Conservation (phyloP, 257 asterid species). For the Ophiorrhiza pumila region DNA sequence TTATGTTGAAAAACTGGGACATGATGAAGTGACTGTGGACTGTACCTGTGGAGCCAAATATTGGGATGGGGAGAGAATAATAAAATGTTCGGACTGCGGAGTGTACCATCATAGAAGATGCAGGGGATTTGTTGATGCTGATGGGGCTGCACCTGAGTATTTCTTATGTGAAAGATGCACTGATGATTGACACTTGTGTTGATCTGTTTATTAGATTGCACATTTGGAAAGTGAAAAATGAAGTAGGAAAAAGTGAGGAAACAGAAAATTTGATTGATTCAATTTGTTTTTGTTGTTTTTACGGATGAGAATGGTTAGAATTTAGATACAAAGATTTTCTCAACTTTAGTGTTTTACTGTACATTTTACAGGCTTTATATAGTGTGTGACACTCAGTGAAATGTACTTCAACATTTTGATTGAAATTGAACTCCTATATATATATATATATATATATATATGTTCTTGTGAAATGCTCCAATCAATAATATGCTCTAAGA, state of each 20-base stretch:
- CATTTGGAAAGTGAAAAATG: neutral
- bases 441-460: too few species aligned
- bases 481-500: too few species aligned
- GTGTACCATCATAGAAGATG: conserved; percentile 27
- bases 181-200: neutral
- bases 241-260: neutral
- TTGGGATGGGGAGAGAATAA: conserved; percentile 32
- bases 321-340: too few species aligned
- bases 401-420: too few species aligned
- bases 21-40: conserved; percentile 46
- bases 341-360: too few species aligned
- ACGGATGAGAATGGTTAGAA: too few species aligned
- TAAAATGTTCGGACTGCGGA: conserved; percentile 22
- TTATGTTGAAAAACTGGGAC: conserved; percentile 42
- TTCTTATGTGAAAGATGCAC: conserved; percentile 12
- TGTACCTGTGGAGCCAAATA: conserved; percentile 25
- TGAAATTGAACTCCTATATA: too few species aligned
- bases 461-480: too few species aligned
- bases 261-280: neutral
- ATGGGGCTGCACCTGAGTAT: conserved; percentile 12
- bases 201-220: neutral
- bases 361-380: too few species aligned
- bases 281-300: too few species aligned
- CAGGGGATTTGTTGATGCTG: conserved; percentile 18
- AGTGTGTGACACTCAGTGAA: too few species aligned